These are phyloP conservation scores for Ilyonectria robusta DNA, from an alignment of 2,329 filamentous ascomycete species.

Conservation along the genomic window DNA sequence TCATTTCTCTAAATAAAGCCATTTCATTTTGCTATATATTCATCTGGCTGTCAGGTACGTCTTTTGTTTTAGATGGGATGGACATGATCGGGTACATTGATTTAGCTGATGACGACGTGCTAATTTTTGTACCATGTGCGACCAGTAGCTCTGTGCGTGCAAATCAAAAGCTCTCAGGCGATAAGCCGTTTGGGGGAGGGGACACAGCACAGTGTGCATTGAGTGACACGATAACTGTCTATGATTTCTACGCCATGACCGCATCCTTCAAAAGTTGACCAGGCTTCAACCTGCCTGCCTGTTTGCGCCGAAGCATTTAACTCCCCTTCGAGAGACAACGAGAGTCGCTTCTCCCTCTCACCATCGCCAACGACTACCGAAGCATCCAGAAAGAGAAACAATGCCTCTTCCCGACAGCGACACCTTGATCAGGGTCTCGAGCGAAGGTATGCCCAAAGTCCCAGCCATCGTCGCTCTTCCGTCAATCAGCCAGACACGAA, in stretches of 20 bases:
- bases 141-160: background rate
- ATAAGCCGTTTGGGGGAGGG: conserved; percentile 30
- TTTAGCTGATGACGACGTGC: too few species aligned
- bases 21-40: too few species aligned
- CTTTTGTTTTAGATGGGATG: too few species aligned
- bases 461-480: background rate
- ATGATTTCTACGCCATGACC: conserved; percentile 22
- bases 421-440: conserved; percentile 61
- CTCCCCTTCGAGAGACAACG: background rate
- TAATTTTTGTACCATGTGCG: background rate
- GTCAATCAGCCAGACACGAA: background rate
- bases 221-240: conserved; percentile 42
- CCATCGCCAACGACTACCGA: background rate
- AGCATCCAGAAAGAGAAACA: conserved; percentile 2
- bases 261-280: conserved; percentile 29
- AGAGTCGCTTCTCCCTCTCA: background rate
- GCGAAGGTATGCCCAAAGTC: conserved; percentile 57
- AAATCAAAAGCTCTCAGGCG: background rate
- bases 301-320: conserved; percentile 42
- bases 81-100: too few species aligned
- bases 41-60: too few species aligned
- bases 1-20: too few species aligned
- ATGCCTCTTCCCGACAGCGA: conserved; percentile 59
- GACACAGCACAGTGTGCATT: conserved; percentile 38
- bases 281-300: conserved; percentile 15